Evolutionary conservation across 225 moss, liverwort and hornwort species (phyloP).

Genomic region (Polytrichum commune): DNA sequence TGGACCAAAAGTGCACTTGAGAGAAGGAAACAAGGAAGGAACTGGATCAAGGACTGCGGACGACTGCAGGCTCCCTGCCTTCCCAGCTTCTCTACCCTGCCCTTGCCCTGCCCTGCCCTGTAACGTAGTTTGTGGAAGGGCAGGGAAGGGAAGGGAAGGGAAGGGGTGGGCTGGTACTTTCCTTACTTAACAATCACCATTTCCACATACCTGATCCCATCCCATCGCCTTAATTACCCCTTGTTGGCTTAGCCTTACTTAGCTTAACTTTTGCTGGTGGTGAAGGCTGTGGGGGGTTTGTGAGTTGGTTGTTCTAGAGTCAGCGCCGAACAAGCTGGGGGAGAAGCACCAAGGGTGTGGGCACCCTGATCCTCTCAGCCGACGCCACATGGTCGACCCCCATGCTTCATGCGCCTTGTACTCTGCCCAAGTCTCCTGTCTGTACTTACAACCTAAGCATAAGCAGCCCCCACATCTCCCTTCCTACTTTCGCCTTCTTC

Average conservation of each 20-base stretch:
- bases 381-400: constrained; percentile 15
- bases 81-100: no score
- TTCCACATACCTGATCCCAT: no score
- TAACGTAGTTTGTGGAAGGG: not conserved
- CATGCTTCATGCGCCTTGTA: constrained; percentile 29
- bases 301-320: constrained; percentile 17
- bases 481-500: no score
- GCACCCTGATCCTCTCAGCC: not conserved
- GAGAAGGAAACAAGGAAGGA: no score
- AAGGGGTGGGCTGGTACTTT: not conserved
- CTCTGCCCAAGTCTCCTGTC: not conserved
- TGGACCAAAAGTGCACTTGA: no score
- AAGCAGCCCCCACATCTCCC: no score
- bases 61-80: no score
- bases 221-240: no score
- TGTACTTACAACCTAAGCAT: no score
- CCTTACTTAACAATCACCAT: no score
- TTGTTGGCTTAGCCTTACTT: not conserved
- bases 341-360: constrained; percentile 43
- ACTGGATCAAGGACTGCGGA: no score
- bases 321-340: constrained; percentile 33
- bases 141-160: not conserved
- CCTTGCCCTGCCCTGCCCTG: no score
- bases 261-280: not conserved
- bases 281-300: not conserved